These are phyloP conservation scores for Ophiognomonia clavigignenti-juglandacearum DNA, from an alignment of 2,329 filamentous ascomycete species.

Conservation along the genomic window DNA sequence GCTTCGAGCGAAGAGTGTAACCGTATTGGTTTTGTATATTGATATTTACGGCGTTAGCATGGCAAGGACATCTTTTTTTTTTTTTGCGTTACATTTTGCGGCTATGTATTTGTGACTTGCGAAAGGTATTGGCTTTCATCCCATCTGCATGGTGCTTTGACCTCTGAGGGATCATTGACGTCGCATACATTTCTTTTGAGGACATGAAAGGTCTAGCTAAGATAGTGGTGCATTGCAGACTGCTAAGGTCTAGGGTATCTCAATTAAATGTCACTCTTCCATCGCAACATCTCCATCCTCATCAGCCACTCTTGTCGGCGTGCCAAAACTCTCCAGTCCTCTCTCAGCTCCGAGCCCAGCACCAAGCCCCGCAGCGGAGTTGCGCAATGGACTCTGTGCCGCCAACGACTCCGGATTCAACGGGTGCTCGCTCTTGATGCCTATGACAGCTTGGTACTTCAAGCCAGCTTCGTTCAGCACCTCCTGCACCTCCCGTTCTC, in stretches of 20 bases:
- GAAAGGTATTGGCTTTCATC: too few species aligned
- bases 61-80: constrained; percentile 21
- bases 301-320: constrained; percentile 32
- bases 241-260: constrained; percentile 1
- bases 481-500: constrained; percentile 76
- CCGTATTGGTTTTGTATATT: constrained; percentile 16
- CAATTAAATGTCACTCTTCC: constrained; percentile 2
- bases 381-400: constrained; percentile 26
- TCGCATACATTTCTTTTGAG: too few species aligned
- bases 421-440: constrained; percentile 14
- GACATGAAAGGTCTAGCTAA: too few species aligned
- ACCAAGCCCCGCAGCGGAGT: constrained; percentile 20
- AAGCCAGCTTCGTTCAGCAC: constrained; percentile 77
- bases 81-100: constrained; percentile 19
- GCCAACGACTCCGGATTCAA: constrained; percentile 18
- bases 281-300: constrained; percentile 23
- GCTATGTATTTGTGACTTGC: background rate
- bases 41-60: constrained; percentile 21
- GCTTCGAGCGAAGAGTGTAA: constrained; percentile 4
- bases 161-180: too few species aligned
- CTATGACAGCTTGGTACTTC: constrained; percentile 45
- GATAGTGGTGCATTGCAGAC: too few species aligned
- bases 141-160: too few species aligned
- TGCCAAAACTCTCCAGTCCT: constrained; percentile 43
- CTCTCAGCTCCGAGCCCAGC: constrained; percentile 31